phyloP scores from a whole-genome alignment of 2,329 filamentous ascomycete genomes.

The Diaporthe eres region DNA sequence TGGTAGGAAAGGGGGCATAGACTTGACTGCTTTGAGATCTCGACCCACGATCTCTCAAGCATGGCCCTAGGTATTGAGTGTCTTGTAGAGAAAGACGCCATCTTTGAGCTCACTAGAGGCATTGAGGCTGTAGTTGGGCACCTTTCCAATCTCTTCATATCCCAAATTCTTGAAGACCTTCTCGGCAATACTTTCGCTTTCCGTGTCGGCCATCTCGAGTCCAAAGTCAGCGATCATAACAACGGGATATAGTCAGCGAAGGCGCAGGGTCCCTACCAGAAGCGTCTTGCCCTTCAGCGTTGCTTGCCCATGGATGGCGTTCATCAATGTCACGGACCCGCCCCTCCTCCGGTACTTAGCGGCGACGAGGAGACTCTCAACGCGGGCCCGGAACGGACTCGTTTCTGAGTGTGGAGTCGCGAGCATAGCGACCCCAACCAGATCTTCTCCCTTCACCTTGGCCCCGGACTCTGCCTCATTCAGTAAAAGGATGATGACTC shows the following conservation, averaged over 20 bases:
- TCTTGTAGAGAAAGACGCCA: slow-evolving; percentile 72
- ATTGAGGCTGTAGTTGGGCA: slow-evolving; percentile 67
- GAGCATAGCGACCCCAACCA: slow-evolving; percentile 71
- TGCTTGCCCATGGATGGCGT: slow-evolving; percentile 69
- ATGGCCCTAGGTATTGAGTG: slow-evolving; percentile 51
- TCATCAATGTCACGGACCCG: slow-evolving; percentile 66
- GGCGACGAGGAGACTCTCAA: slow-evolving; percentile 72
- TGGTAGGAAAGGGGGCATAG: not conserved
- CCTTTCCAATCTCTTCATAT: slow-evolving; percentile 67
- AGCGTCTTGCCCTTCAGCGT: slow-evolving; percentile 61
- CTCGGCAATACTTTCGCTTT: slow-evolving; percentile 66
- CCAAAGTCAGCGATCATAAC: not conserved
- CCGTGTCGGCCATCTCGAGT: slow-evolving; percentile 66
- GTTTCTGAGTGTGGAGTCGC: slow-evolving; percentile 67
- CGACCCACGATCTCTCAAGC: no score
- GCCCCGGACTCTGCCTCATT: slow-evolving; percentile 51
- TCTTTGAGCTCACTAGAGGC: slow-evolving; percentile 64
- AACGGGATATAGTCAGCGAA: not conserved
- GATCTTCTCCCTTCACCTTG: slow-evolving; percentile 58
- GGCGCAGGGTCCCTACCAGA: slow-evolving; percentile 60
- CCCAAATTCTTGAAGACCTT: slow-evolving; percentile 68
- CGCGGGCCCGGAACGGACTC: slow-evolving; percentile 65
- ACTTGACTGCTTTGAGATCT: not conserved
- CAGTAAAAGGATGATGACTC: slow-evolving; percentile 69
- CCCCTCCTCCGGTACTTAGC: slow-evolving; percentile 65